phyloP scores from a whole-genome alignment of 2,329 filamentous ascomycete species.

The Raffaelea arxii region DNA sequence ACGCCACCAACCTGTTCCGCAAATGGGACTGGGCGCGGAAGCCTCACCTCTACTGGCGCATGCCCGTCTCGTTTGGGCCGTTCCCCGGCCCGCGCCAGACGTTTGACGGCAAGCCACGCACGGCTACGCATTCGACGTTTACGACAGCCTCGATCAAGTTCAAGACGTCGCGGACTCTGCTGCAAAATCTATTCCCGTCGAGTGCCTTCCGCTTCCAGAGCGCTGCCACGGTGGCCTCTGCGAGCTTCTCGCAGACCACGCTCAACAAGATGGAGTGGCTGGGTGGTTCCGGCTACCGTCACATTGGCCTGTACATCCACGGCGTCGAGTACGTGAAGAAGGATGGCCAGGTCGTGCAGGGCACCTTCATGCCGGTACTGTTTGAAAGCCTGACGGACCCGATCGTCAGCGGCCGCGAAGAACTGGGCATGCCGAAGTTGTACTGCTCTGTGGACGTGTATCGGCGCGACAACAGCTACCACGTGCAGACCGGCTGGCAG shows the following conservation, averaged over 20 bases:
- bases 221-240: constrained; percentile 32
- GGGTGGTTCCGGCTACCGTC: constrained; percentile 47
- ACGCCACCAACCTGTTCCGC: constrained; percentile 38
- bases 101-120: constrained; percentile 18
- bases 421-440: constrained; percentile 52
- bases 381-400: constrained; percentile 51
- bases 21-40: constrained; percentile 34
- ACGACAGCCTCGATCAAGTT: constrained; percentile 37
- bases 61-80: constrained; percentile 35
- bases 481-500: constrained; percentile 29
- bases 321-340: constrained; percentile 46
- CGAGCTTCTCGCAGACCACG: constrained; percentile 30
- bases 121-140: constrained; percentile 23
- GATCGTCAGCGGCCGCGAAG: constrained; percentile 49
- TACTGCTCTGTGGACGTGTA: constrained; percentile 40
- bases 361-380: constrained; percentile 45
- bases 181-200: constrained; percentile 37
- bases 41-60: constrained; percentile 28
- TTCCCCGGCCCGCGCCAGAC: constrained; percentile 34
- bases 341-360: constrained; percentile 35
- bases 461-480: constrained; percentile 22
- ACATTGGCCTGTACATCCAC: constrained; percentile 52
- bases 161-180: constrained; percentile 36
- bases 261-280: constrained; percentile 49
- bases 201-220: constrained; percentile 29